Evolutionary conservation across 2,329 filamentous ascomycete genomes (phyloP).

Genomic region (Calonectria fujianensis): DNA sequence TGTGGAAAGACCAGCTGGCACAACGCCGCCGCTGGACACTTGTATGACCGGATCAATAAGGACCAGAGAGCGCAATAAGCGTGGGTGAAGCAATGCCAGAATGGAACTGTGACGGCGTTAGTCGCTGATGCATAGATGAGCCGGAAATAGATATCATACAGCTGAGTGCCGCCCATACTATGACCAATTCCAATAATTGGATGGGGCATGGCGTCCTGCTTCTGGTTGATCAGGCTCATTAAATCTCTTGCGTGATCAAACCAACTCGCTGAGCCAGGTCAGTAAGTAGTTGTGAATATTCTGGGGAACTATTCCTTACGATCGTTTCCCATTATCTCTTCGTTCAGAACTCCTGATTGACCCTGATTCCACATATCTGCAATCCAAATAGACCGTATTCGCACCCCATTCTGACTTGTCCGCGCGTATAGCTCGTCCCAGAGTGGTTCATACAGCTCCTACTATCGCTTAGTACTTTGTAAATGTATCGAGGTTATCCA

Average conservation of each 20-base stretch:
- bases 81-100: too few species aligned
- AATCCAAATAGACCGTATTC: constrained; percentile 23
- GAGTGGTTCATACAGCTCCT: constrained; percentile 33
- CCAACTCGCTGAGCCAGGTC: constrained; percentile 2
- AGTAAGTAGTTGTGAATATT: neutral
- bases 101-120: too few species aligned
- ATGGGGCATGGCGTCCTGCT: constrained; percentile 19
- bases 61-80: too few species aligned
- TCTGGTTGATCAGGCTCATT: constrained; percentile 37
- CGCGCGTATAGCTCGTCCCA: constrained; percentile 17
- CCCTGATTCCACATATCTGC: constrained; percentile 29
- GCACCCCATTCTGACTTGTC: neutral
- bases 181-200: constrained; percentile 24
- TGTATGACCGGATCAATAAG: too few species aligned
- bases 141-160: too few species aligned
- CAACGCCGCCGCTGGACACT: too few species aligned
- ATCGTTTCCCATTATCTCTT: constrained; percentile 21
- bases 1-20: too few species aligned
- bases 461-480: neutral
- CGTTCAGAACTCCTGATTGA: constrained; percentile 1
- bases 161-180: too few species aligned
- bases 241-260: constrained; percentile 32
- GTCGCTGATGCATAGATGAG: too few species aligned
- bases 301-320: neutral
- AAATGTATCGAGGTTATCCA: too few species aligned